These are phyloP conservation scores for Acacia pycnantha DNA, from an alignment of 331 rosid genomes.

Conservation along the genomic window DNA sequence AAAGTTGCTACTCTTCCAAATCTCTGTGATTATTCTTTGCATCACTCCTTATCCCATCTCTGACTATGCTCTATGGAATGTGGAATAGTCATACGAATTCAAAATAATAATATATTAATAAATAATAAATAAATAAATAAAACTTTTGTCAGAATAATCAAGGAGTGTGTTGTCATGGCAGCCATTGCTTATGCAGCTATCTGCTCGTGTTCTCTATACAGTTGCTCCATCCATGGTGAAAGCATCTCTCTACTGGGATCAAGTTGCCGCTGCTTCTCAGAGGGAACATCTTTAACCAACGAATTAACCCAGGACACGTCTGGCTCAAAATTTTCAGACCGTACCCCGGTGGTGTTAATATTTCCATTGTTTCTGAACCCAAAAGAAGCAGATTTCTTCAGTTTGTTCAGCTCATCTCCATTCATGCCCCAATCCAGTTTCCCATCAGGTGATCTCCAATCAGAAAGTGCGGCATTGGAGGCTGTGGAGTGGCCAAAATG, in stretches of 20 bases:
- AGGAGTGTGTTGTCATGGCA: constrained; percentile 39
- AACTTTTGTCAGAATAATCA: constrained; percentile 49
- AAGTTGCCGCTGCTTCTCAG: constrained; percentile 40
- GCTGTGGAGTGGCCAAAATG: constrained; percentile 50
- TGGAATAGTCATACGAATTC: constrained; percentile 34
- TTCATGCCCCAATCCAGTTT: constrained; percentile 89
- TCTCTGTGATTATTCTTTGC: constrained; percentile 42
- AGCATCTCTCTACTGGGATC: constrained; percentile 64
- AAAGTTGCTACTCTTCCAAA: constrained; percentile 36
- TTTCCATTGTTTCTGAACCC: constrained; percentile 61
- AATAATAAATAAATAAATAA: constrained; percentile 35
- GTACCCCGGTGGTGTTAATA: constrained; percentile 26
- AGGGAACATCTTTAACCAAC: constrained; percentile 74
- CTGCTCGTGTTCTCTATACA: constrained; percentile 94
- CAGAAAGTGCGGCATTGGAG: constrained; percentile 62
- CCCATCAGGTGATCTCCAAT: constrained; percentile 85
- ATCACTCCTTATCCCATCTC: constrained; percentile 24
- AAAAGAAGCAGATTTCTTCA: constrained; percentile 91
- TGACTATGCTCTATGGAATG: constrained; percentile 33
- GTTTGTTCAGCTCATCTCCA: constrained; percentile 84
- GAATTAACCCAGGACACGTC: constrained; percentile 98
- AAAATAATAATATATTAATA: constrained; percentile 29
- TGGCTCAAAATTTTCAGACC: constrained; percentile 58
- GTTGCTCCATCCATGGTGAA: constrained; percentile 87
- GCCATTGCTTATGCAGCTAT: constrained; percentile 66